Conservation (phyloP, 1,284 basidiomycete species). For the Boletus subluridellus region DNA sequence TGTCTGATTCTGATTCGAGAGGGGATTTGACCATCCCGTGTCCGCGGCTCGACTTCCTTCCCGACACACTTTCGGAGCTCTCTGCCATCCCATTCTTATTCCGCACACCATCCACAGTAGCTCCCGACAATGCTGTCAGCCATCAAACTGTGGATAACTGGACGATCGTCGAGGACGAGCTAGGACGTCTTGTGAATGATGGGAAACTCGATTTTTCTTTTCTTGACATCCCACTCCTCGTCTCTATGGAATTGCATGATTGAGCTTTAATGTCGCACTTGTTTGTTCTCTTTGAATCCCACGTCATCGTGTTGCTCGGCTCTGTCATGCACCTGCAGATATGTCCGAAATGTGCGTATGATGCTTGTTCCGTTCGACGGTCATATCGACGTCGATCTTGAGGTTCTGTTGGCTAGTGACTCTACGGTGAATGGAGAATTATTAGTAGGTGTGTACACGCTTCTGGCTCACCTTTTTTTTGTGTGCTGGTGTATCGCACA, state of each 20-base stretch:
- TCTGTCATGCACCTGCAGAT: background rate
- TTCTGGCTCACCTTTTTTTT: background rate
- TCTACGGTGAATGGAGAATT: background rate
- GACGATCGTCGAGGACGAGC: slow-evolving; percentile 24
- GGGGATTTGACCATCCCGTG: background rate
- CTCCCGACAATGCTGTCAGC: background rate
- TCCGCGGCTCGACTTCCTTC: slow-evolving; percentile 14
- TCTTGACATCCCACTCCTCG: slow-evolving; percentile 22
- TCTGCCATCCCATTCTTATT: slow-evolving; percentile 35
- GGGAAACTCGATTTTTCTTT: slow-evolving; percentile 31
- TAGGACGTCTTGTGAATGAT: slow-evolving; percentile 21
- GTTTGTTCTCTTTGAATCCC: slow-evolving; percentile 1
- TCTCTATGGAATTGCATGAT: slow-evolving; percentile 16
- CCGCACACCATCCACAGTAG: slow-evolving; percentile 21
- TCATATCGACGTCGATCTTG: too few species aligned
- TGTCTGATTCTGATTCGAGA: background rate
- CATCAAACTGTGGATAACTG: slow-evolving; percentile 6
- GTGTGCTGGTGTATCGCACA: background rate
- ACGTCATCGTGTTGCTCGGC: background rate
- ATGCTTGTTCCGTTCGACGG: background rate
- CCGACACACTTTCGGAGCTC: slow-evolving; percentile 23
- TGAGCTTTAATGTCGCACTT: slow-evolving; percentile 2
- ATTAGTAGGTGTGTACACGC: background rate
- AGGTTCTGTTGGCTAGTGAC: background rate
- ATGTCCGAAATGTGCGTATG: background rate